These are phyloP conservation scores for Carex parvula DNA, from an alignment of 176 grass and related monocot genomes.

Conservation along the genomic window DNA sequence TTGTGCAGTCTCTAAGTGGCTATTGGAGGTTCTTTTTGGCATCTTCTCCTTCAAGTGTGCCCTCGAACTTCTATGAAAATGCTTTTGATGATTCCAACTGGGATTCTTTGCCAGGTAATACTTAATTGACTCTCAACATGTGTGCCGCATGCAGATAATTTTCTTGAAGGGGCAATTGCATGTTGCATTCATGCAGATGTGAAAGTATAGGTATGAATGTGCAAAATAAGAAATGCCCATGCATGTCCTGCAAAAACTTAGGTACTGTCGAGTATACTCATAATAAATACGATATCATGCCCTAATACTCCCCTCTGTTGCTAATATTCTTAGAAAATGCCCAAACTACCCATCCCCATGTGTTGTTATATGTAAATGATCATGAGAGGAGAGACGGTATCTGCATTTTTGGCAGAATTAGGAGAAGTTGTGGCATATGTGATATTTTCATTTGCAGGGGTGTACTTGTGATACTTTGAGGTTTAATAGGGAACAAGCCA, in stretches of 20 bases:
- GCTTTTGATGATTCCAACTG: constrained; percentile 72
- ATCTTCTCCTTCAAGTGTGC: constrained; percentile 58
- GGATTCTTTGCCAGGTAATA: constrained; percentile 65
- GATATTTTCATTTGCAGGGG: background rate
- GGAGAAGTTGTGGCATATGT: background rate
- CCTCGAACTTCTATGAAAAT: constrained; percentile 51
- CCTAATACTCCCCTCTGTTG: background rate
- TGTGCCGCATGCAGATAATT: background rate
- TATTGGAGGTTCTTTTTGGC: constrained; percentile 77
- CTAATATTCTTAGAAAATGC: background rate
- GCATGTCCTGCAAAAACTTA: background rate
- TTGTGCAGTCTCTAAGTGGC: constrained; percentile 67
- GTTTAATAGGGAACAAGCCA: background rate
- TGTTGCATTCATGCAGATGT: background rate
- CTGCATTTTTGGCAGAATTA: background rate
- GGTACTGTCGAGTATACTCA: background rate
- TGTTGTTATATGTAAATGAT: background rate
- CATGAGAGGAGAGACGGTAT: background rate
- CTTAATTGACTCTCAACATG: background rate
- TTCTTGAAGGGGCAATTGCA: background rate
- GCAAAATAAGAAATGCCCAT: background rate
- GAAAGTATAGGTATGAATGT: background rate
- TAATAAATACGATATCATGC: background rate
- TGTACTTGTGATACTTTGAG: background rate
- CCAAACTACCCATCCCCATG: background rate